Base-by-base conservation (phyloP, 306 rosid species). In the Lathyrus sativus region DNA sequence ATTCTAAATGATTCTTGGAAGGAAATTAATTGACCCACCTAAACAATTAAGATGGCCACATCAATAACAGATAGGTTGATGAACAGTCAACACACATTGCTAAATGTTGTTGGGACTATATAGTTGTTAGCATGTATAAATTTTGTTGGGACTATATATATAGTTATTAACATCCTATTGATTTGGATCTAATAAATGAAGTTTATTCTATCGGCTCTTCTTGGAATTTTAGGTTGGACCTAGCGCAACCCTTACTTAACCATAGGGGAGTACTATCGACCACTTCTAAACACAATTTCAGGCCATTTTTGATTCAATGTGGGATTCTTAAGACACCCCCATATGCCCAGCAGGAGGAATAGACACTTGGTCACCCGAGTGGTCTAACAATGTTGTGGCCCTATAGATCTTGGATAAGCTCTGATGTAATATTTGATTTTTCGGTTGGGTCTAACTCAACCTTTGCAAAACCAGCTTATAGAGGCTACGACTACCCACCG, bases 41-140 rank as follows among this genome's bases (percentile, higher is more conserved):
- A 18, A 50, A 50, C 12, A 49, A 49, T 17, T 49, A 41, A 41
- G 45, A 5, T 13, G 45, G 13, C 39, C 11, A 41, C 9, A 41
- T 41, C 1, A 4, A 10, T 41, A 41, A 41, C 2, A 33, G 33
- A 41, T 10, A 53, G 39, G 58, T 19, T 53, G 12, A 10, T 9
- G n/a, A 19, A 19, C 33, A 53, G 58, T 53, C 5, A 53, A 19
- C 28, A 6, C 58, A 19, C 33, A 53, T 19, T 53, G 33, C n/a
- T 49, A 51, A 33, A 74, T 22, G 9, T 7, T 66, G 37, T 73
- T 61, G 26, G 37, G 56, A 53, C 18, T 15, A 50, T 15, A 50
- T n/a, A n/a, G 22, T 29, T 5, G 44, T 53, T 8, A 6, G 24
- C 41, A 9, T 39, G 44, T 3, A 3, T 49, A 50, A 35, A 65